A percentile compares a stretch with the other conserved stretches of the same genome.
These are phyloP conservation scores for Debaryomycetaceae sp. DNA, from an alignment of 1,139 yeast genomes.

Conservation along the genomic window DNA sequence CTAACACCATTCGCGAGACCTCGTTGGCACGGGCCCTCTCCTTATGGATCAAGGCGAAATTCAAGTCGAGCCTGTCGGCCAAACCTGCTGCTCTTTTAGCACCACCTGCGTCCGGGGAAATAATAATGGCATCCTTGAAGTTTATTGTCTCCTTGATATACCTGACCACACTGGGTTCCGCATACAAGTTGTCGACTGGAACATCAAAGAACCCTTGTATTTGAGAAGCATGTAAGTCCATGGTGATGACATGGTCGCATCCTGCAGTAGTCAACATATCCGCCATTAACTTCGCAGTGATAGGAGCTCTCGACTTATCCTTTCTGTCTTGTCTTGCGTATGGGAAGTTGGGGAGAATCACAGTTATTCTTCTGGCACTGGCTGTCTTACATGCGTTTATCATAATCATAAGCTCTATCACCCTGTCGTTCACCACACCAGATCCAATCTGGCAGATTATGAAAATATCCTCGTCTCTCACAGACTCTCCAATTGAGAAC, in stretches of 20 bases:
- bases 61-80: slow-evolving; percentile 73
- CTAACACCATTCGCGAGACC: slow-evolving; percentile 71
- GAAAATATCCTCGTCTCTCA: slow-evolving; percentile 75
- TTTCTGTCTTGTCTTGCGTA: slow-evolving; percentile 83
- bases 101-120: slow-evolving; percentile 86
- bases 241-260: slow-evolving; percentile 75
- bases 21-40: slow-evolving; percentile 80
- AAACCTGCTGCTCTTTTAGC: slow-evolving; percentile 79
- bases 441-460: slow-evolving; percentile 66
- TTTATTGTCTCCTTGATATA: slow-evolving; percentile 57
- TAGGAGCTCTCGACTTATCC: slow-evolving; percentile 79
- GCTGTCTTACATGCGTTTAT: slow-evolving; percentile 78
- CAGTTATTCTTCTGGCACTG: slow-evolving; percentile 75
- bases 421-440: slow-evolving; percentile 66
- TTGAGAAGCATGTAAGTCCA: slow-evolving; percentile 84
- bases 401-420: slow-evolving; percentile 69
- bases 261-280: slow-evolving; percentile 77
- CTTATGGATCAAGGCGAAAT: slow-evolving; percentile 77
- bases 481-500: slow-evolving; percentile 70
- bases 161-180: slow-evolving; percentile 72
- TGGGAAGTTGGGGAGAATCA: slow-evolving; percentile 76
- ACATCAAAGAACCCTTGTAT: slow-evolving; percentile 80
- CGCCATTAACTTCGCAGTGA: slow-evolving; percentile 76
- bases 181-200: slow-evolving; percentile 79
- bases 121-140: slow-evolving; percentile 53